Base-by-base conservation (phyloP, 1,139 yeast species). In the Candida sojae region DNA sequence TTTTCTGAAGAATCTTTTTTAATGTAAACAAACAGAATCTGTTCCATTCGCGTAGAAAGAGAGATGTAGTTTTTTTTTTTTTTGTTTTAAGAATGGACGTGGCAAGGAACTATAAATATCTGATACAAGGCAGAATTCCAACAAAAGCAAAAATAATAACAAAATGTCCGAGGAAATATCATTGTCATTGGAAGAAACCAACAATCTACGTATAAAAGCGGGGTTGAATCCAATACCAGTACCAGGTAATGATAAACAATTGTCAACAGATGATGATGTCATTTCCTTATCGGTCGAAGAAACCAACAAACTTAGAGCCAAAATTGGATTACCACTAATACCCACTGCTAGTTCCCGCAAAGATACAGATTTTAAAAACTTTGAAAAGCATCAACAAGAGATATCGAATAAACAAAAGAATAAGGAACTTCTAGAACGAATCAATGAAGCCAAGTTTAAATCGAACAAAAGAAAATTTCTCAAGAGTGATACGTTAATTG, bases 171-270 rank as follows among this genome's bases (percentile, higher is more conserved):
- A 63, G 39, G 73, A 67, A 48, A 60, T 70, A 43, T 63, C 71
- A 25, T 58, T 72, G 31, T 63, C 73, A 1, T 45, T 73, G 1
- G 73, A 64, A 38, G 78, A 73, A 44, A 73, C 79, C 0, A 73
- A 73, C 50, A 63, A 60, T 51, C 68, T 73, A 32, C 62, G 76
- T 25, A 60, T 57, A 6, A 55, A 61, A 32, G 51, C 69, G 12
- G 75, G 75, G 1, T 60, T 71, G 29, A 58, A 64, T 5, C 67
- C 68, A 3, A 64, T 69, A 8, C 68, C 68, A 3, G 43, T 26
- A 26, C 38, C 44, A 3, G 37, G 8, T 9, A 11, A 8, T 4
- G 44, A 26, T 21, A 12, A 33, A 25, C 36, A 38, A 12, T 21
- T 6, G 11, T 5, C 31, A 7, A 17, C 21, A 13, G 25, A 26